A percentile compares a stretch with the other conserved stretches of the same genome.
Evolutionary conservation across 257 asterid species (phyloP).

Genomic region (Agastache rugosa): DNA sequence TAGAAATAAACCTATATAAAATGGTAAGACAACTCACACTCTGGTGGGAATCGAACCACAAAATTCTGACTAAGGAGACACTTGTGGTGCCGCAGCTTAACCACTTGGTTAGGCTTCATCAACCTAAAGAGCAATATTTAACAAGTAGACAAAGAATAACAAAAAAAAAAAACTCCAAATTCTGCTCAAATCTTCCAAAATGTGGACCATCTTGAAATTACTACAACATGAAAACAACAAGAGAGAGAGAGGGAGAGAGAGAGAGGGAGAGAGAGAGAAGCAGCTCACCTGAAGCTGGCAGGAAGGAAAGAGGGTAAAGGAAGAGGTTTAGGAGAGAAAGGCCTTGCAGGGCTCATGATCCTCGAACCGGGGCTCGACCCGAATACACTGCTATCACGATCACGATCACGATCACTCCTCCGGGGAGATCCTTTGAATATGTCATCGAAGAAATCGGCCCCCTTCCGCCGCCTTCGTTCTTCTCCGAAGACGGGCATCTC

Average conservation of each 20-base stretch:
- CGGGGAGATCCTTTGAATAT: constrained; percentile 71
- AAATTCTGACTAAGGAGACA: no score
- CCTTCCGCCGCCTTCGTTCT: constrained; percentile 56
- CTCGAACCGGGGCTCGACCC: constrained; percentile 61
- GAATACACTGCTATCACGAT: constrained; percentile 33
- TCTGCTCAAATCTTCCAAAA: neutral
- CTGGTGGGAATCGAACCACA: no score
- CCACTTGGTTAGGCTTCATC: no score
- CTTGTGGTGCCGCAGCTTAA: no score
- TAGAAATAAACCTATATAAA: no score
- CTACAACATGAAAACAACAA: neutral
- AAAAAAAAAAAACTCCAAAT: neutral
- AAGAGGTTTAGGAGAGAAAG: constrained; percentile 51
- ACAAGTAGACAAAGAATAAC: neutral
- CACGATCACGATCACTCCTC: constrained; percentile 47
- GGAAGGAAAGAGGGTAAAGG: constrained; percentile 59
- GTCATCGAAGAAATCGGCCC: constrained; percentile 73
- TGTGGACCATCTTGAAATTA: neutral
- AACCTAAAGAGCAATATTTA: no score
- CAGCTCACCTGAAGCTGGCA: constrained; percentile 63
- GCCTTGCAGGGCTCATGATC: constrained; percentile 57
- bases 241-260: no score
- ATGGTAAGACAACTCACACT: no score
- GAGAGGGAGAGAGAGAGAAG: no score
- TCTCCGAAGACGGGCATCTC: constrained; percentile 81